Base-by-base conservation (phyloP, 352 stramenopile genomes). In the Aphanomyces cochlioides region DNA sequence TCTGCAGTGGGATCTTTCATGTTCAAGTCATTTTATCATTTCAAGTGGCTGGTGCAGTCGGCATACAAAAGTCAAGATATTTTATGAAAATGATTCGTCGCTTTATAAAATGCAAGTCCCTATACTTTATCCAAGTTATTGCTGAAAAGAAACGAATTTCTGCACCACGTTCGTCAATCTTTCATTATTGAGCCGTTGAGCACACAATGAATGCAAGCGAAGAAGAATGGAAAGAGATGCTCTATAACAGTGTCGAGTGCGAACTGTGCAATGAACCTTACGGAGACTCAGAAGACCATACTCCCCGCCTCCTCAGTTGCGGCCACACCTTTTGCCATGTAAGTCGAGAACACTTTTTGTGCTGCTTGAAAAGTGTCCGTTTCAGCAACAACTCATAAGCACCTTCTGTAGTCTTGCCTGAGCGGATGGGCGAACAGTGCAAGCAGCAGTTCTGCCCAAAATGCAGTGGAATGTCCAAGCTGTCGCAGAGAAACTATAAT, bases 191-290 rank as follows among this genome's bases (percentile, higher is more conserved):
- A n/a, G 10, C 10, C 1, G 43, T n/a, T 12, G 10, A 50, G 43
- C 10, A n/a, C 43, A 15, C 10, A 12, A 70, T 54, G 43, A 56
- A 70, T 43, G 45, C 54, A 7, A 61, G 54, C 54, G 54, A 70
- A 41, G 59, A 67, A 67, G 64, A 70, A 36, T 94, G 84, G 86
- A 78, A 76, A 47, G 84, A 94, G 66, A 70, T 94, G 41, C 83
- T 87, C 59, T 83, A 92, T 64, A 88, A 77, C 70, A 86, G 81
- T 54, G 79, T 94, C 72, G 86, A 94, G 75, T 94, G 86, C 72
- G 86, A 94, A 75, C 76, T 94, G 34, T 94, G 86, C 75, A 92
- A 94, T 75, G 83, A 92, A 72, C 84, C 83, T 7, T 94, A 94
- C 72, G 83, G 85, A 54, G 83, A 92, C 58, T 75, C 81, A 48